A percentile compares a stretch with the other conserved stretches of the same genome.
Conservation (phyloP, 2,329 filamentous ascomycete species). For the Blastomyces emzantsi region DNA sequence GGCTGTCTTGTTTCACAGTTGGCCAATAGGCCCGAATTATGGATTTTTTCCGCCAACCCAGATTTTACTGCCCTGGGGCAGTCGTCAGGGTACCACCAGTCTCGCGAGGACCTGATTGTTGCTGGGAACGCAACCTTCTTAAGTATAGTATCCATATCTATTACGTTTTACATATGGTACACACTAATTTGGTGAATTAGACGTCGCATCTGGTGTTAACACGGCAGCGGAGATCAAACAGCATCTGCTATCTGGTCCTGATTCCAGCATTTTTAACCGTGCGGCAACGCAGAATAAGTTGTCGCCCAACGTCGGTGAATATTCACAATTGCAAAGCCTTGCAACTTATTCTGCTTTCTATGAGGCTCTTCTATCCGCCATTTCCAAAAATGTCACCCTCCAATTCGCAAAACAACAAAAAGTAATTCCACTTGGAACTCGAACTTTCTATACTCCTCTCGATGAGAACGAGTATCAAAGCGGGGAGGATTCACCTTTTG, state of each 20-base stretch:
- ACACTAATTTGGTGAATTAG: constrained; percentile 17
- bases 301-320: neutral
- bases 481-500: constrained; percentile 19
- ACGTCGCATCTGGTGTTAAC: constrained; percentile 30
- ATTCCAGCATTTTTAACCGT: constrained; percentile 16
- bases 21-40: constrained; percentile 31
- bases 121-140: constrained; percentile 5
- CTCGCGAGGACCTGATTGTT: constrained; percentile 14
- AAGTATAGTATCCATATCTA: constrained; percentile 2
- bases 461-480: constrained; percentile 26
- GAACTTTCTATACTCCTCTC: constrained; percentile 32
- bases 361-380: constrained; percentile 33
- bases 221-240: constrained; percentile 29
- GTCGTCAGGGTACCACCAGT: constrained; percentile 21
- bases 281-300: neutral
- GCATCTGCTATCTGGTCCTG: constrained; percentile 27
- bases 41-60: constrained; percentile 34
- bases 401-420: constrained; percentile 29
- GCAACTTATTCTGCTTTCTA: constrained; percentile 26
- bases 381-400: constrained; percentile 30
- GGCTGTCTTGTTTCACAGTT: constrained; percentile 33
- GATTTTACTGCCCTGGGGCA: constrained; percentile 29
- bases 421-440: constrained; percentile 34
- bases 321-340: constrained; percentile 1
- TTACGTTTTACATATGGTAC: neutral